Base-by-base conservation (phyloP, 345 rosid species). In the Cardiospermum halicacabum region DNA sequence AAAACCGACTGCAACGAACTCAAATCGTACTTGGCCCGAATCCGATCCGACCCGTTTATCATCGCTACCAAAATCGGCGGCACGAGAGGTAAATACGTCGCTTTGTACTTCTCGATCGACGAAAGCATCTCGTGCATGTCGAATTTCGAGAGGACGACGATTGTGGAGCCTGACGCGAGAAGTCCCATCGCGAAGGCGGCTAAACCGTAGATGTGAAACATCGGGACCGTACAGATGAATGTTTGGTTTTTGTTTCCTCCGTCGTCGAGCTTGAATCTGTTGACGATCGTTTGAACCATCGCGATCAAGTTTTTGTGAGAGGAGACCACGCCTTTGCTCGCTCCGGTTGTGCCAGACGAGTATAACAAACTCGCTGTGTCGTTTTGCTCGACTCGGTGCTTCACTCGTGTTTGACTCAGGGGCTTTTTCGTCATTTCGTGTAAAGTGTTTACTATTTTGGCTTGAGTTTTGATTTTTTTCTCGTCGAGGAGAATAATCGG, bases 291-390 rank as follows among this genome's bases (percentile, higher is more conserved):
- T 54, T 83, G 76, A 26, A 82, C 93, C 87, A 82, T 73, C 0
- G 94, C 88, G 48, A 90, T 90, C 25, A 90, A 62, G 70, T 78
- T 90, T 1, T 82, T 69, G 69, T 93, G 98, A 3, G 90, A 83
- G 43, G 94, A 66, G 22, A 83, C 81, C 65, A 93, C 97, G 1
- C 98, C 97, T 54, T 93, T 93, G 71, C 96, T 93, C 10, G 66
- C 85, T 43, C 98, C 97, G 30, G 96, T 88, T 21, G 98, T 93
- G 26, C 98, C 96, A 3, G 98, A 93, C 1, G 97, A 93, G 80
- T 90, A 93, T 11, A 93, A 87, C 15, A 93, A 77, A 28, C 89
- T 85, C 18, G 97, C 96, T 18, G 89, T 82, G 74, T 93, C 97
- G 42, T 90, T 79, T 69, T 77, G 87, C 67, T 73, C 26, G 59